Base-by-base conservation (phyloP, 495 filamentous ascomycete genomes). In the Usnea hakonensis region DNA sequence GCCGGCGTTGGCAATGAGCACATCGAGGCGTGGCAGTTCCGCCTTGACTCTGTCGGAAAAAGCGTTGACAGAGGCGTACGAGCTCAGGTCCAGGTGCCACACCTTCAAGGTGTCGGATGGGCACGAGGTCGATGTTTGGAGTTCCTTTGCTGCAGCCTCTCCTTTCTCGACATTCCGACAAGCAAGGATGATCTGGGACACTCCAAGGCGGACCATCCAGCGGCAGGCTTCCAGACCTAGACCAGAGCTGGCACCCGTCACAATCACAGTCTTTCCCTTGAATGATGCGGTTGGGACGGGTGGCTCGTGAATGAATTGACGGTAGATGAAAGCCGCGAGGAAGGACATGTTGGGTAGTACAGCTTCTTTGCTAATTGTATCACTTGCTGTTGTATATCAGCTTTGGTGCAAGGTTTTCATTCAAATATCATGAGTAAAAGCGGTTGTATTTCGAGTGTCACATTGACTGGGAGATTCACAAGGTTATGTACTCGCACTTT, bases 1-100 rank as follows among this genome's bases (percentile, higher is more conserved):
- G 7, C 73, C 79, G 2, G 81, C 79, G 64, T 83, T 83, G 32
- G 74, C 64, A 3, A 80, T 57, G 6, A 79, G 68, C 0, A 62
- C 68, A 58, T 85, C 79, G 0, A 85, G 55, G 9, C 66, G 69
- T 2, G 68, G 62, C 0, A 79, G 65, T 26, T 65, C 61, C n/a
- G 68, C 61, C 1, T 75, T 71, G 16, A 69, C 71, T 7, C 70
- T 74, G 1, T 67, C 62, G 5, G 68, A 75, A 64, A 86, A 85
- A 0, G 70, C 70, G 36, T 72, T 58, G 5, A 74, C 73, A 0
- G 73, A 73, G 11, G 55, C 61, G 58, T 74, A 63, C 0, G 72
- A 75, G 23, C 71, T 70, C 55, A 87, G 76, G 58, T 87, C 85
- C 0, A 88, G 67, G 32, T 76, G 69, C 79, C 82, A 84, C 16